Evolutionary conservation across 2,329 filamentous ascomycete genomes (phyloP), one percentile per base, ranked within the genome.

Genomic region (Coniosporium tulheliwenetii): DNA sequence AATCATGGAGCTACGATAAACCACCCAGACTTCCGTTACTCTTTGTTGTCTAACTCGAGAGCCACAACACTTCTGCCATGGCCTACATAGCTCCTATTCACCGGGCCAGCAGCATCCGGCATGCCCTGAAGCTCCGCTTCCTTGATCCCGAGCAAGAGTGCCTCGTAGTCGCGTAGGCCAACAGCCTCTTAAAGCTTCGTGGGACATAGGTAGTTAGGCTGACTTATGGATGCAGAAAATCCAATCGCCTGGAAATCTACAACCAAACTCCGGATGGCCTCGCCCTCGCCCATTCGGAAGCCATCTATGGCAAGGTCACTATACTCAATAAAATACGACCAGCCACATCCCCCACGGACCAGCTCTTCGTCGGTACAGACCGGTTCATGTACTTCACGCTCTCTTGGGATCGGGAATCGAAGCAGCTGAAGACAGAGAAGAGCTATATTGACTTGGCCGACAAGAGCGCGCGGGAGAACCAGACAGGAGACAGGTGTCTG

Each of bases 31-130:
- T 46, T 44, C 47, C 47, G 35, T 39, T 44, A 43, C 47, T 47
- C 47, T 41, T 39, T 43, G 45, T 39, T 45, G 41, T 38, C 42
- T 36, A 40, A 33, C 8, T 41, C 29, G 3, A n/a, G 12, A 55
- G 33, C 19, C 19, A 26, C 19, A 26, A 26, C 19, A 7, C 19
- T 26, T 26, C 19, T 26, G 7, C 3, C 44, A 98, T 98, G 91
- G 83, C 91, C 40, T 98, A 96, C 60, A 69, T 98, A 53, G 86
- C 85, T 45, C 87, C 91, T 33, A 91, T 98, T 43, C 91, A 98
- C 61, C 75, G 79, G 52, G 82, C 91, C 16, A 95, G 85, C 59
- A 93, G 85, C 65, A 79, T 95, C 47, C 79, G 87, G 41, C 83
- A 94, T 72, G 89, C 87, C 10, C 61, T 96, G 48, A 84, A 81